phyloP scores from a whole-genome alignment of 2,329 filamentous ascomycete genomes.

The Calonectria montana region DNA sequence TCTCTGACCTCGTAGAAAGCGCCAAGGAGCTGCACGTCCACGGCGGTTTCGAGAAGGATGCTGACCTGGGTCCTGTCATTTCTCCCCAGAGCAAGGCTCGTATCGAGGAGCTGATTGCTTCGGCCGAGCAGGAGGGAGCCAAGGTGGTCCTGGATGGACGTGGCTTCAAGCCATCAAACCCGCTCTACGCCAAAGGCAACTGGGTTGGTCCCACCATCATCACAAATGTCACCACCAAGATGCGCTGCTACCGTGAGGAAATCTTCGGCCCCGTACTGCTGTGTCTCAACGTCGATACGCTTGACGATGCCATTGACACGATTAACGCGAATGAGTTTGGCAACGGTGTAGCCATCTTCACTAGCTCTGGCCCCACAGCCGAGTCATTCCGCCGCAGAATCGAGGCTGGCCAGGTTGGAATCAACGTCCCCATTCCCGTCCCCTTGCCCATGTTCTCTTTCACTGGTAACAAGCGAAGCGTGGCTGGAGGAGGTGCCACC shows the following conservation, averaged over 20 bases:
- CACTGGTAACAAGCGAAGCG: constrained; percentile 66
- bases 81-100: constrained; percentile 32
- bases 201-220: constrained; percentile 49
- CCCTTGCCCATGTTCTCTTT: constrained; percentile 43
- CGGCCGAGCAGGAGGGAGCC: constrained; percentile 36
- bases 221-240: constrained; percentile 46
- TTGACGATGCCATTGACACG: constrained; percentile 48
- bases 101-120: constrained; percentile 36
- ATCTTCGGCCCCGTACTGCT: constrained; percentile 52
- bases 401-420: constrained; percentile 40
- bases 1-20: constrained; percentile 70
- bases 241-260: constrained; percentile 51
- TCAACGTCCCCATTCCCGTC: constrained; percentile 42
- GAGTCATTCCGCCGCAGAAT: constrained; percentile 46
- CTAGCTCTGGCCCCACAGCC: constrained; percentile 44
- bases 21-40: constrained; percentile 62
- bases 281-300: constrained; percentile 46
- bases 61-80: constrained; percentile 39
- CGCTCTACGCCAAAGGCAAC: constrained; percentile 57
- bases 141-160: constrained; percentile 37
- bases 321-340: constrained; percentile 48
- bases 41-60: constrained; percentile 36
- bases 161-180: constrained; percentile 32
- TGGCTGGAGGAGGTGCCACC: constrained; percentile 75
- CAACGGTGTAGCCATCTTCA: constrained; percentile 51